Conservation (phyloP, 768 basidiomycete species). For the Inosperma sp. region DNA sequence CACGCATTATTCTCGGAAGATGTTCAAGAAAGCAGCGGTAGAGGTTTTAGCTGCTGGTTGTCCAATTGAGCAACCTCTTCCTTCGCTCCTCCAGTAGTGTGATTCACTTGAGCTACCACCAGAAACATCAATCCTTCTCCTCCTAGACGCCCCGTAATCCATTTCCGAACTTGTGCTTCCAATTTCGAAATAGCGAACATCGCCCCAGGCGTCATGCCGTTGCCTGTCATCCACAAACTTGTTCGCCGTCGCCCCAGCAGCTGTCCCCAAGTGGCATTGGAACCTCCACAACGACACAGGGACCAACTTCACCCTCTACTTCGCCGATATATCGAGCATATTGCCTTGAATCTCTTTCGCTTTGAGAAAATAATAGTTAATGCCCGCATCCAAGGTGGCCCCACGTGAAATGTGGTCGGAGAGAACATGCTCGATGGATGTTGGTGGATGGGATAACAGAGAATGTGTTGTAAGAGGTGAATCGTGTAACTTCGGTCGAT, state of each 20-base stretch:
- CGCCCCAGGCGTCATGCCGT: slow-evolving; percentile 85
- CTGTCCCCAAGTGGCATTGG: slow-evolving; percentile 51
- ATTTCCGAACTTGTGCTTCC: slow-evolving; percentile 54
- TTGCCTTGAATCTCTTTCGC: slow-evolving; percentile 78
- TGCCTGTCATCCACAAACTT: slow-evolving; percentile 49
- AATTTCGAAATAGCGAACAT: slow-evolving; percentile 81
- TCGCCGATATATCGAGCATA: slow-evolving; percentile 87
- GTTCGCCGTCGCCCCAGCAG: slow-evolving; percentile 12
- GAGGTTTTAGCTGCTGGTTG: too few species aligned
- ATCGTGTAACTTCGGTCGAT: slow-evolving; percentile 2
- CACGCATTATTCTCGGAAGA: too few species aligned
- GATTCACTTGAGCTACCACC: slow-evolving; percentile 22
- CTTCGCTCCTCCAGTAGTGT: slow-evolving; percentile 18
- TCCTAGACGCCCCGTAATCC: slow-evolving; percentile 38
- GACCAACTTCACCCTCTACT: slow-evolving; percentile 72
- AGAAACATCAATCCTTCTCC: slow-evolving; percentile 39
- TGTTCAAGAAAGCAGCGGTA: too few species aligned
- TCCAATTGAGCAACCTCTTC: too few species aligned
- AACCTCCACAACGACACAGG: slow-evolving; percentile 91
- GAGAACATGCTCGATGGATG: slow-evolving; percentile 17
- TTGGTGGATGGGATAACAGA: slow-evolving; percentile 11
- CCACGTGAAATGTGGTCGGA: slow-evolving; percentile 42
- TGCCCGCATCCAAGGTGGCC: slow-evolving; percentile 77
- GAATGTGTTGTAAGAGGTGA: slow-evolving; percentile 2
- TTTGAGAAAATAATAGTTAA: slow-evolving; percentile 86